Percentiles rank a stretch among this genome's conserved stretches.
phyloP scores from a whole-genome alignment of 2,329 filamentous ascomycete species.

The Xylariales sp. region DNA sequence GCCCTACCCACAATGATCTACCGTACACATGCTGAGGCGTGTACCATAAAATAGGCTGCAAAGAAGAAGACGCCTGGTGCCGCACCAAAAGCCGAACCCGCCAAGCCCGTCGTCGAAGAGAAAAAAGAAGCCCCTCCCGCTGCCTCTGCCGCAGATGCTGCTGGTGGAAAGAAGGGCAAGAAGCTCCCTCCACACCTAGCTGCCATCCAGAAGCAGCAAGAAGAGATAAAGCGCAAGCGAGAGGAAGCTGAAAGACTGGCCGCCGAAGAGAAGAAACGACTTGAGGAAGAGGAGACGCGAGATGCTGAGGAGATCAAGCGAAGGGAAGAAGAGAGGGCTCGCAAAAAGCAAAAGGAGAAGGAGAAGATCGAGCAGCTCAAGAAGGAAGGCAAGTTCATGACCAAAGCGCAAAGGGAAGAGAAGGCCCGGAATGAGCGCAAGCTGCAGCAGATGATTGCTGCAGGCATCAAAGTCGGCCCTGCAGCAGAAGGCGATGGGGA shows the following conservation, averaged over 20 bases:
- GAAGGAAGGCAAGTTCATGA: slow-evolving; percentile 81
- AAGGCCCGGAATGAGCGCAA: slow-evolving; percentile 75
- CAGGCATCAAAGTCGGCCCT: slow-evolving; percentile 67
- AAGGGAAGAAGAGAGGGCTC: slow-evolving; percentile 67
- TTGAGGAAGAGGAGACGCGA: slow-evolving; percentile 61
- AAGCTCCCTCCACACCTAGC: slow-evolving; percentile 75
- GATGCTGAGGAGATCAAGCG: slow-evolving; percentile 64
- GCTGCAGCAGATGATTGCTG: slow-evolving; percentile 78
- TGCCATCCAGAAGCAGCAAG: slow-evolving; percentile 76
- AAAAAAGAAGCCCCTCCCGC: slow-evolving; percentile 43
- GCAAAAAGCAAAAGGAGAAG: slow-evolving; percentile 83
- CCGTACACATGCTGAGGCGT: not conserved
- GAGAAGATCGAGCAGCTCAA: slow-evolving; percentile 82
- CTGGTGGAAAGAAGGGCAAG: slow-evolving; percentile 74
- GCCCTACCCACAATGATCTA: no score
- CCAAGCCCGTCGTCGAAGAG: slow-evolving; percentile 44
- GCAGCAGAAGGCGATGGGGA: slow-evolving; percentile 44
- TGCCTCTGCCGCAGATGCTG: slow-evolving; percentile 36
- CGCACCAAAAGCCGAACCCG: slow-evolving; percentile 50
- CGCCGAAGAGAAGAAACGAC: slow-evolving; percentile 60
- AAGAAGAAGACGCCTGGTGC: slow-evolving; percentile 70
- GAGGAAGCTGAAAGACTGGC: slow-evolving; percentile 56
- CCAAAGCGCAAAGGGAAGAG: slow-evolving; percentile 79
- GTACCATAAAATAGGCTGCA: slow-evolving; percentile 52
- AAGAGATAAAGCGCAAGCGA: slow-evolving; percentile 61